Evolutionary conservation across 2,329 filamentous ascomycete species (phyloP).

Genomic region (Clathrospora elynae): DNA sequence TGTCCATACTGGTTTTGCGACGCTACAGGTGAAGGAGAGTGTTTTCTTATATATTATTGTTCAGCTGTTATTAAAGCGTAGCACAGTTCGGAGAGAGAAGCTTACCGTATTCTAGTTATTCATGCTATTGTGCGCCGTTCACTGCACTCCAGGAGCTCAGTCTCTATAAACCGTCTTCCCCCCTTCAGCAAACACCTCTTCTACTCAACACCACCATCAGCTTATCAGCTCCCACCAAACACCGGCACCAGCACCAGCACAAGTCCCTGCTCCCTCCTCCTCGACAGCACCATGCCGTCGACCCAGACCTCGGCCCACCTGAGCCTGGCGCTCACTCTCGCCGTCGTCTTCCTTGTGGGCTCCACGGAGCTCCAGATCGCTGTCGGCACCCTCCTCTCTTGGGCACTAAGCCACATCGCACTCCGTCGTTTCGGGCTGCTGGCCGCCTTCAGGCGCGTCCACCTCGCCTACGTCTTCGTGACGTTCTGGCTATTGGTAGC

Average conservation of each 20-base stretch:
- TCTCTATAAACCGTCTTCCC: background rate
- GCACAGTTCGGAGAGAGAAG: no score
- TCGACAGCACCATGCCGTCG: constrained; percentile 13
- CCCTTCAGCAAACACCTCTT: background rate
- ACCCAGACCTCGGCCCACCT: constrained; percentile 2
- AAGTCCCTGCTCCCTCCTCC: background rate
- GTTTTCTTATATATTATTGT: no score
- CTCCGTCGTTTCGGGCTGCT: constrained; percentile 2
- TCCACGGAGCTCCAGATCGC: constrained; percentile 14
- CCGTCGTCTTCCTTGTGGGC: constrained; percentile 5
- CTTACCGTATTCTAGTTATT: background rate
- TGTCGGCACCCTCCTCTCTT: constrained; percentile 7
- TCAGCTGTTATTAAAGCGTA: no score
- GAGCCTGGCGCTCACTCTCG: constrained; percentile 16
- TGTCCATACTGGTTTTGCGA: no score
- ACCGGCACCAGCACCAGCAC: background rate
- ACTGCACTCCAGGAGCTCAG: background rate
- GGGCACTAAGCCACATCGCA: constrained; percentile 14
- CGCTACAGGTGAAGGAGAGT: no score
- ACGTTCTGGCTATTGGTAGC: constrained; percentile 16
- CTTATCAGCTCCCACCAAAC: background rate
- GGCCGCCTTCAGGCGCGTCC: background rate
- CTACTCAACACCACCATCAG: constrained; percentile 1
- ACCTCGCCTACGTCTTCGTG: constrained; percentile 9
- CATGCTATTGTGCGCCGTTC: background rate